A percentile compares a stretch with the other conserved stretches of the same genome.
These are phyloP conservation scores for Euclidium syriacum DNA, from an alignment of 345 rosid species.

Conservation along the genomic window DNA sequence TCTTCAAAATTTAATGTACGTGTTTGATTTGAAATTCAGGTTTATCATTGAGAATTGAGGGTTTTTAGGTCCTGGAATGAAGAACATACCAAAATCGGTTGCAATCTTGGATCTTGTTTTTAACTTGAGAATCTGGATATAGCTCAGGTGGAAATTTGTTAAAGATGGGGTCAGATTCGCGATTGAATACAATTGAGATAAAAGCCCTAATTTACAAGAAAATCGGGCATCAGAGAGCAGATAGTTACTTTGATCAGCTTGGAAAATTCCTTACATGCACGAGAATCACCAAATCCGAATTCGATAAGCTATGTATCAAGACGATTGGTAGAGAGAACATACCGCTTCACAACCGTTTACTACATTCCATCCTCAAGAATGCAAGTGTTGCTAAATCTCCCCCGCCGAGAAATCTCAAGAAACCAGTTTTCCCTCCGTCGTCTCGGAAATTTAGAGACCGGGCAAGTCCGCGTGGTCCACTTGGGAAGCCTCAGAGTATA, in stretches of 20 bases:
- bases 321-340: constrained; percentile 66
- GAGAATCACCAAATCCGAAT: constrained; percentile 56
- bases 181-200: constrained; percentile 8
- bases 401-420: constrained; percentile 37
- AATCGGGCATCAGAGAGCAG: constrained; percentile 68
- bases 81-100: not conserved
- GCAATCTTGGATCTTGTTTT: constrained; percentile 13
- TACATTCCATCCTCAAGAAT: constrained; percentile 67
- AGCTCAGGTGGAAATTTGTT: constrained; percentile 2
- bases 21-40: constrained; percentile 10
- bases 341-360: constrained; percentile 61
- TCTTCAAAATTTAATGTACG: not conserved
- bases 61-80: not conserved
- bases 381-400: constrained; percentile 52
- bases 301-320: constrained; percentile 54
- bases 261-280: constrained; percentile 51
- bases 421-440: constrained; percentile 49
- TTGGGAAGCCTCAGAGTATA: constrained; percentile 73
- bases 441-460: constrained; percentile 74
- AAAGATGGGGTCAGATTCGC: constrained; percentile 24
- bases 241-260: constrained; percentile 66
- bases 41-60: not conserved
- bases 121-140: not conserved
- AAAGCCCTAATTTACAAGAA: constrained; percentile 27
- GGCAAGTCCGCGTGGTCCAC: constrained; percentile 74